A percentile compares a stretch with the other conserved stretches of the same genome.
Conservation (phyloP, 225 moss, liverwort and hornwort genomes). For the Pleurozium schreberi region DNA sequence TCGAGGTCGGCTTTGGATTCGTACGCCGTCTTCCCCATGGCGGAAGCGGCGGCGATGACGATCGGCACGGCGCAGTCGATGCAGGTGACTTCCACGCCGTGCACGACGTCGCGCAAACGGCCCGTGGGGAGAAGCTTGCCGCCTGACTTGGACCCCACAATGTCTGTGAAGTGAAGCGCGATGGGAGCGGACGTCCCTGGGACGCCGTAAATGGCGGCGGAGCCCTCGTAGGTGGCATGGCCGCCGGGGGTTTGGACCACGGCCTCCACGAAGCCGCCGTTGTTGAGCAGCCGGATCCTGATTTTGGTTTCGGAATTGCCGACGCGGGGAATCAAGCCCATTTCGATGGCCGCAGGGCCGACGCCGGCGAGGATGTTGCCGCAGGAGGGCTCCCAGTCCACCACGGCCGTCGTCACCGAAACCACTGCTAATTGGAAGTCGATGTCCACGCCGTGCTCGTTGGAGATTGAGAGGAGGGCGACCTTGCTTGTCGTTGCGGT, state of each 20-base stretch:
- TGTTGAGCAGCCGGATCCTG: constrained; percentile 32
- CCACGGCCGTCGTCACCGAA: neutral
- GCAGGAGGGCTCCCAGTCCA: constrained; percentile 50
- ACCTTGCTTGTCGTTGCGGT: constrained; percentile 46
- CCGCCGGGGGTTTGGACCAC: constrained; percentile 25
- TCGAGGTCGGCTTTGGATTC: constrained; percentile 29
- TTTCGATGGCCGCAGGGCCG: constrained; percentile 49
- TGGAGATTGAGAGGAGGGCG: constrained; percentile 23
- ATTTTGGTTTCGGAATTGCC: constrained; percentile 10
- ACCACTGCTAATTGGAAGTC: constrained; percentile 44
- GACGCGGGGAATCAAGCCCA: constrained; percentile 27
- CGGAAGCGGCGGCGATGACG: constrained; percentile 28
- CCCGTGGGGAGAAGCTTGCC: constrained; percentile 42
- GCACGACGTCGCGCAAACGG: constrained; percentile 9
- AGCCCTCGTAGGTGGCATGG: constrained; percentile 27
- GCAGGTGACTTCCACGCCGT: constrained; percentile 43
- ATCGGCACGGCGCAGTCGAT: constrained; percentile 51
- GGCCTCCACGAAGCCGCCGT: constrained; percentile 24
- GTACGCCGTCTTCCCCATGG: constrained; percentile 39
- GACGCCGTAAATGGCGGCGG: constrained; percentile 20
- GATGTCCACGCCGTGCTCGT: constrained; percentile 21
- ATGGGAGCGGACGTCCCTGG: constrained; percentile 42
- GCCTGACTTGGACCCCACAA: constrained; percentile 26
- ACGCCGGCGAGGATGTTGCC: constrained; percentile 58
- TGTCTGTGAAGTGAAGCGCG: constrained; percentile 28